Evolutionary conservation across 1,284 basidiomycete species (phyloP).

Genomic region (Cutaneotrichosporon spelunceum): DNA sequence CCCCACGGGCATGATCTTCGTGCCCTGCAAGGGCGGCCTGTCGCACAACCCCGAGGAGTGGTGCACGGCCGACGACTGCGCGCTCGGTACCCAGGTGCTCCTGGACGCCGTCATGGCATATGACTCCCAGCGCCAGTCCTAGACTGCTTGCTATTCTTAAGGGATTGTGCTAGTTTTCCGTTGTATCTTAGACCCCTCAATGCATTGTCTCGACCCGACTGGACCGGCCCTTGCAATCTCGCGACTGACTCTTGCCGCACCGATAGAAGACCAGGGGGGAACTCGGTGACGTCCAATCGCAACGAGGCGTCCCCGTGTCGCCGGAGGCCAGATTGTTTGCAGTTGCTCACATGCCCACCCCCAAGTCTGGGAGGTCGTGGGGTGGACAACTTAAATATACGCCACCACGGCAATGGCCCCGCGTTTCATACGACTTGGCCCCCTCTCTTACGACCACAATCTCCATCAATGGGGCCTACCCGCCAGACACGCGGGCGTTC

Average conservation of each 20-base stretch:
- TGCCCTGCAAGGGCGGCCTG: constrained; percentile 35
- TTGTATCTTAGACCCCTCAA: neutral
- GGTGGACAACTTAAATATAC: neutral
- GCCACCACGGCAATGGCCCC: neutral
- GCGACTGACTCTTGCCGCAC: no score
- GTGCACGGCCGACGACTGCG: constrained; percentile 30
- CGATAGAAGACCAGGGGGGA: neutral
- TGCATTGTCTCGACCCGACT: neutral
- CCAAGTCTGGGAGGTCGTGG: neutral
- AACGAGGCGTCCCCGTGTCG: neutral
- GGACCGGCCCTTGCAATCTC: no score
- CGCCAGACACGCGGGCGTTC: constrained; percentile 21
- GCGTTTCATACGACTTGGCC: neutral
- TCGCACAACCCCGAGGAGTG: constrained; percentile 37
- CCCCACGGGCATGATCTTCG: constrained; percentile 39
- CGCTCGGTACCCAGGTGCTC: constrained; percentile 23
- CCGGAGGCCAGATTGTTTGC: no score
- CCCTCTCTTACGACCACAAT: neutral
- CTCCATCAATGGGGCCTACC: constrained; percentile 12
- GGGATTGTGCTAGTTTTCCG: neutral
- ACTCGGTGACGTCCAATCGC: neutral
- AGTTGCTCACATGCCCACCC: constrained; percentile 1
- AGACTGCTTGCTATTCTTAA: neutral
- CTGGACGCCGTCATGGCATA: constrained; percentile 25
- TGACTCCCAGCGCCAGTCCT: constrained; percentile 7